Evolutionary conservation across 208 protist genomes (phyloP).

Genomic region (Leishmania arabica): DNA sequence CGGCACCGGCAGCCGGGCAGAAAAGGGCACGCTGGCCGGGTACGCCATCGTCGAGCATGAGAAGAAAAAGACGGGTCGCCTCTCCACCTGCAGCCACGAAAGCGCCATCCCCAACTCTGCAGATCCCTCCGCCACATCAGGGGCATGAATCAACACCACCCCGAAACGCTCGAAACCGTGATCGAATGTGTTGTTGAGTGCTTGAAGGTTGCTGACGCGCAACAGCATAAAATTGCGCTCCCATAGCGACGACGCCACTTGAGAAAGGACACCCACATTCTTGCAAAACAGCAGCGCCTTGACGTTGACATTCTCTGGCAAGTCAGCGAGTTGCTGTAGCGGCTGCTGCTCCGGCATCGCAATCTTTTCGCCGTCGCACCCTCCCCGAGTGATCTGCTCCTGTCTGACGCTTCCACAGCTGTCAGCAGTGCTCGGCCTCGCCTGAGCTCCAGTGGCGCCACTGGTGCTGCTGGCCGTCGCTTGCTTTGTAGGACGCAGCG

Average conservation of each 20-base stretch:
- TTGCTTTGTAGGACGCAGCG: background rate
- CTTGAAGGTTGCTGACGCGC: conserved; percentile 27
- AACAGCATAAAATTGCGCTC: conserved; percentile 60
- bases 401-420: background rate
- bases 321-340: conserved; percentile 10
- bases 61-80: conserved; percentile 72
- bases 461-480: background rate
- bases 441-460: background rate
- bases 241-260: conserved; percentile 53
- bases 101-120: conserved; percentile 35
- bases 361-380: background rate
- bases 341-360: background rate
- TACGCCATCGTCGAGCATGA: conserved; percentile 23
- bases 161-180: conserved; percentile 60
- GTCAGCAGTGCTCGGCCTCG: background rate
- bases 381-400: background rate
- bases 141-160: conserved; percentile 65
- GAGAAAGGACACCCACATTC: conserved; percentile 23
- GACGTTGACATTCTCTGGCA: conserved; percentile 49
- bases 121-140: conserved; percentile 42
- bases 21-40: conserved; percentile 31
- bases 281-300: conserved; percentile 64
- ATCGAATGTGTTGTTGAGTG: conserved; percentile 49
- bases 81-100: conserved; percentile 46
- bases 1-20: conserved; percentile 44